phyloP scores from a whole-genome alignment of 768 basidiomycete species.

The Termitomyces sp. region DNA sequence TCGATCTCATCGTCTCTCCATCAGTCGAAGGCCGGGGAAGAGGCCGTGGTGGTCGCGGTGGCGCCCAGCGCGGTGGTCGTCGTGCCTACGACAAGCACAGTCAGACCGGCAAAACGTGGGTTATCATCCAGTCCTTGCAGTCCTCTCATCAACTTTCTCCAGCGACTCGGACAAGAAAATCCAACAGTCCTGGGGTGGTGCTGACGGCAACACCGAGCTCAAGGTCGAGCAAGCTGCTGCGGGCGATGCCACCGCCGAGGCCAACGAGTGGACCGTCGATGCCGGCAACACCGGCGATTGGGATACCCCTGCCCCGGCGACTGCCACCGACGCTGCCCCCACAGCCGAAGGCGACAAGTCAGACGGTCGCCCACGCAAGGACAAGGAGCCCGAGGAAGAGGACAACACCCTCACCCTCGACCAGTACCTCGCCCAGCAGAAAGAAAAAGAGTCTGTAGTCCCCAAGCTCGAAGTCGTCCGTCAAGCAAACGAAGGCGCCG shows the following conservation, averaged over 20 bases:
- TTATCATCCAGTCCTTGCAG: conserved; percentile 6
- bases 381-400: conserved; percentile 74
- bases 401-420: conserved; percentile 93
- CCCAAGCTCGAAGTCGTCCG: conserved; percentile 76
- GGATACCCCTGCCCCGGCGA: conserved; percentile 24
- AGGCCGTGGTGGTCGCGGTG: conserved; percentile 47
- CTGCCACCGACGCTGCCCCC: conserved; percentile 23
- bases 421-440: conserved; percentile 83
- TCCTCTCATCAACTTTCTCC: background rate
- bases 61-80: conserved; percentile 51
- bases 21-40: conserved; percentile 46
- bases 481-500: conserved; percentile 77
- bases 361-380: conserved; percentile 37
- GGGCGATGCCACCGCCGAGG: conserved; percentile 62
- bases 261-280: conserved; percentile 40
- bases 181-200: conserved; percentile 93
- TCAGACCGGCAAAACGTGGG: conserved; percentile 77
- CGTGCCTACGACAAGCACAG: conserved; percentile 85
- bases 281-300: conserved; percentile 45
- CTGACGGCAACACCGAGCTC: conserved; percentile 80
- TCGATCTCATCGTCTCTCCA: conserved; percentile 8
- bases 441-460: conserved; percentile 52
- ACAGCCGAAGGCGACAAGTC: conserved; percentile 35
- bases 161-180: conserved; percentile 96
- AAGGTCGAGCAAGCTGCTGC: conserved; percentile 73